Base-by-base conservation (phyloP, 2,329 filamentous ascomycete species). In the Colletotrichum lini region DNA sequence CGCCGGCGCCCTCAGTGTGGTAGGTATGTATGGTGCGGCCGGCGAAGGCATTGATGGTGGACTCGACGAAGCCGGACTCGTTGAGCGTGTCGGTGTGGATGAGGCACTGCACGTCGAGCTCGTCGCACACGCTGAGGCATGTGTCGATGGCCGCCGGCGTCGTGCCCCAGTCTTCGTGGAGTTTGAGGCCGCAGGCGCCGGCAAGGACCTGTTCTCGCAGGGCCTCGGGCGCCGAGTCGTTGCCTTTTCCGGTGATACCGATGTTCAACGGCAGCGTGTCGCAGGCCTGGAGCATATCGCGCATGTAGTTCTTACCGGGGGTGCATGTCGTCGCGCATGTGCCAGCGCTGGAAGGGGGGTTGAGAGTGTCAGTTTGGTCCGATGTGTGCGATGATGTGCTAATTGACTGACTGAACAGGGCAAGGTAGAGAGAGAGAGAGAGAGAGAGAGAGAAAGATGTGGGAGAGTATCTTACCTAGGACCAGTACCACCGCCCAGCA, bases 61-160 rank as follows among this genome's bases (percentile, higher is more conserved):
- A 92, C 80, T 98, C 96, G 61, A 98, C 96, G 78, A 98, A 98
- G n/a, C 96, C 96, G 21, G 94, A 96, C 82, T 98, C 96, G 81
- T 98, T 98, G 72, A 98, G 89, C 0, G 96, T 98, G 81, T 98
- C 96, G 0, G 95, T 98, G 80, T 98, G 96, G 76, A 98, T 97
- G 74, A 98, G 90, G 74, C 94, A 97, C 81, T 98, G 96, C 35
- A 98, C 90, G 78, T 98, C 96, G 66, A 94, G 89, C 79, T 97
- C 93, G 77, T 98, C 96, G 80, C 95, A 98, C 53, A 98, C 93
- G 1, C 84, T 84, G 13, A 97, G 87, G 78, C 96, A 98, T 2
- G 92, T 88, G 80, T 98, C 95, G 78, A 98, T 98, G 26, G 94
- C 95, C 1, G 94, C 93, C 0, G 96, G 96, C 1, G 96, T 98